Conservation (phyloP, 768 basidiomycete species). For the Clathrus columnatus region DNA sequence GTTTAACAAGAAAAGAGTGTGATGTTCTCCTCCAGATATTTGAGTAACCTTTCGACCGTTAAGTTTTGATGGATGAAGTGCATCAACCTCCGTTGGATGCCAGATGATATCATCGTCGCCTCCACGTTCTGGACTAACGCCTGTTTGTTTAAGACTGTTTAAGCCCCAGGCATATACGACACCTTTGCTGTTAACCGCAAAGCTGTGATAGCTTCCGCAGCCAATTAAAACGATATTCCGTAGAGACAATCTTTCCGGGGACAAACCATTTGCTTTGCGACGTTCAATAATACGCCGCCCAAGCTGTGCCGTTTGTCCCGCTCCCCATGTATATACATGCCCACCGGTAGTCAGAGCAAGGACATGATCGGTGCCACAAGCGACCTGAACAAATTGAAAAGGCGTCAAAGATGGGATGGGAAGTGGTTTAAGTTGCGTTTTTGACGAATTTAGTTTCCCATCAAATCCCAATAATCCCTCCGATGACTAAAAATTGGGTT, state of each 20-base stretch:
- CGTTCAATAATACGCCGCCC: conserved; percentile 36
- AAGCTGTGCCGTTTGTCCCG: conserved; percentile 35
- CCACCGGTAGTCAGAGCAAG: conserved; percentile 38
- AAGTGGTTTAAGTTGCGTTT: conserved; percentile 11
- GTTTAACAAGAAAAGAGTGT: conserved; percentile 81
- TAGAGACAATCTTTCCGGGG: conserved; percentile 33
- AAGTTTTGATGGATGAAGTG: conserved; percentile 54
- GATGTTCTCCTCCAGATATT: conserved; percentile 80
- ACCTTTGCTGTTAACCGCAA: conserved; percentile 34
- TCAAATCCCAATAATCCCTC: conserved; percentile 13
- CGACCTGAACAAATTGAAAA: conserved; percentile 12
- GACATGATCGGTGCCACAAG: conserved; percentile 36
- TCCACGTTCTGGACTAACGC: conserved; percentile 42
- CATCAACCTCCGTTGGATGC: conserved; percentile 53
- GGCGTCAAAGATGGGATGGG: conserved; percentile 24
- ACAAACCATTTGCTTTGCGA: conserved; percentile 32
- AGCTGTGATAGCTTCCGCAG: conserved; percentile 36
- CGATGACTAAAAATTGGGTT: conserved; percentile 8
- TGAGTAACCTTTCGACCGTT: conserved; percentile 54
- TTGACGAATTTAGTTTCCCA: conserved; percentile 9
- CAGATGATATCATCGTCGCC: conserved; percentile 47
- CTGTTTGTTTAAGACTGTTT: conserved; percentile 72
- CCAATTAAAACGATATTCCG: conserved; percentile 33
- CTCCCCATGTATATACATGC: conserved; percentile 37
- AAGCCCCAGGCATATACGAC: conserved; percentile 41